Evolutionary conservation across 495 filamentous ascomycete species (phyloP), one percentile per base, ranked within the genome.

Genomic region (Entonaema liquescens): DNA sequence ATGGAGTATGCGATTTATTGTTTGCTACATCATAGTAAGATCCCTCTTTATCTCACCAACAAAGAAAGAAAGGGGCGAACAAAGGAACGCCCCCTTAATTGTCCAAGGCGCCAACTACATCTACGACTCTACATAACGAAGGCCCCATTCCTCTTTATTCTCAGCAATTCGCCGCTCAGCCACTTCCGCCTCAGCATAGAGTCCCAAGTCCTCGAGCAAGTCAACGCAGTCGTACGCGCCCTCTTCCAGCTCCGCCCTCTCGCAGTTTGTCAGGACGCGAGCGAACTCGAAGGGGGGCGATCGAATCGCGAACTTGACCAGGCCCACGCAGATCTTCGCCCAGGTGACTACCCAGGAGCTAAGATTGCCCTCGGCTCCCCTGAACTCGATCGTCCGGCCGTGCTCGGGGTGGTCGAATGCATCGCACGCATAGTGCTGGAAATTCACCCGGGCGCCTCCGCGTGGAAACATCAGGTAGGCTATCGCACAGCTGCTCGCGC

Each of bases 361-460:
- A 0, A 84, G 58, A 0, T 64, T 74, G 1, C 81, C 82, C 9
- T 72, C 67, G 25, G 82, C 79, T 6, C 79, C 73, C 0, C 82
- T 72, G 62, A 84, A 82, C 58, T 84, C 78, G 17, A 83, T 76
- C 23, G 78, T 72, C 29, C 63, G 60, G 1, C 13, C 19, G n/a
- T 9, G 6, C n/a, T 28, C 29, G 5, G 9, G 2, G 1, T 0
- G 19, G 9, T 17, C 0, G n/a, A 58, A 28, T 3, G 35, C 9
- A 0, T 19, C n/a, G 36, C 57, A 62, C 2, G 12, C 2, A n/a
- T 67, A 71, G 3, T 12, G 3, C 5, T 1, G 6, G 29, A 64
- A 59, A n/a, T 59, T 63, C 5, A 59, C 29, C 33, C 12, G 5
- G n/a, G 11, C 26, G 0, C 1, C 31, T 23, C 28, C 36, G 2